These are phyloP conservation scores for Suhomyces taliae DNA, from an alignment of 1,139 yeast species.

Conservation along the genomic window DNA sequence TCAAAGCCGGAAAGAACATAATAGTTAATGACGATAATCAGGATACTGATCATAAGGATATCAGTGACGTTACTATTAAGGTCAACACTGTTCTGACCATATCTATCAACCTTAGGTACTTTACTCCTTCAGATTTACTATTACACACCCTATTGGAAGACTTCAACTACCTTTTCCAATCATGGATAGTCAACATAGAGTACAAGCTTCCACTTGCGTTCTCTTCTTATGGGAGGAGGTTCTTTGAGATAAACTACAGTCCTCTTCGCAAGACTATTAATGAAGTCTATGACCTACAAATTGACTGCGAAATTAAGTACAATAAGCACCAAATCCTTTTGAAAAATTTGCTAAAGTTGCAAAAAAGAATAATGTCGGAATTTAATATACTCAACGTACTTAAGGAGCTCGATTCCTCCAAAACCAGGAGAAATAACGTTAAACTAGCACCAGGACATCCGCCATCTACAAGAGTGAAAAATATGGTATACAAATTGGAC, in stretches of 20 bases:
- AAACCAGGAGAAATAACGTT: constrained; percentile 1
- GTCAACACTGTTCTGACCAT: neutral
- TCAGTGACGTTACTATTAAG: neutral
- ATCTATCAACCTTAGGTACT: neutral
- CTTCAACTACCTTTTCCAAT: constrained; percentile 31
- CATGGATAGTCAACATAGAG: constrained; percentile 34
- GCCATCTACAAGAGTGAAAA: constrained; percentile 1
- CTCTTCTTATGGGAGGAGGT: constrained; percentile 35
- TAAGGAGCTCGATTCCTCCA: constrained; percentile 9
- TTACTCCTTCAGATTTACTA: neutral
- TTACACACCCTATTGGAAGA: constrained; percentile 14
- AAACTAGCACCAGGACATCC: neutral
- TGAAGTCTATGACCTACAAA: constrained; percentile 11
- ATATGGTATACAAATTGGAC: constrained; percentile 2
- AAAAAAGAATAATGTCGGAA: constrained; percentile 9
- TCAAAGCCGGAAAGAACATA: neutral
- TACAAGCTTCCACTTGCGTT: constrained; percentile 34
- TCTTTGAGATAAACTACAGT: constrained; percentile 27
- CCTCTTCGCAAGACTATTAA: constrained; percentile 12
- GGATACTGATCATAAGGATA: neutral
- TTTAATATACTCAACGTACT: constrained; percentile 13
- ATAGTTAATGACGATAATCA: neutral
- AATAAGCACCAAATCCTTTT: constrained; percentile 5
- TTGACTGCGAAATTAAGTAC: constrained; percentile 1
- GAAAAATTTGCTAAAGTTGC: constrained; percentile 13